A percentile compares a stretch with the other conserved stretches of the same genome.
Conservation (phyloP, 352 stramenopile genomes). For the Phytophthora pluvialis region DNA sequence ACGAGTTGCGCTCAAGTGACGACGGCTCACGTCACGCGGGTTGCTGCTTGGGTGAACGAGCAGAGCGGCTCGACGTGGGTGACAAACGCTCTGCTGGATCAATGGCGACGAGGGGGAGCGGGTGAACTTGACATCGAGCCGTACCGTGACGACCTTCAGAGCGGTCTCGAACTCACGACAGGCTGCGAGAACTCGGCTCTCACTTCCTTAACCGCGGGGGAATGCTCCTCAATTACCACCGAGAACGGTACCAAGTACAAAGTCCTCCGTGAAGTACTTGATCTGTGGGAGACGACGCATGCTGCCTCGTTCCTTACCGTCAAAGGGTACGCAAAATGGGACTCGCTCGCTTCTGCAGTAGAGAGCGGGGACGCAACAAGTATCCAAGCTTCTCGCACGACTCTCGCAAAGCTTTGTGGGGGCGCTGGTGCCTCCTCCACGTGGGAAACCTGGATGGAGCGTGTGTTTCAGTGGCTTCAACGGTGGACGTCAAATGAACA, state of each 20-base stretch:
- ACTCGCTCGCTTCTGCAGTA: constrained; percentile 33
- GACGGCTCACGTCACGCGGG: constrained; percentile 32
- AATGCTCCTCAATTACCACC: constrained; percentile 41
- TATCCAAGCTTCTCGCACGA: constrained; percentile 19
- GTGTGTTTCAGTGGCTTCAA: constrained; percentile 57
- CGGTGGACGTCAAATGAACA: constrained; percentile 63
- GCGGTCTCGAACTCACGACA: constrained; percentile 54
- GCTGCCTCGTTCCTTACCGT: constrained; percentile 51
- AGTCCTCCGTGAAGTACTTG: constrained; percentile 48
- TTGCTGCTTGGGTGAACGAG: constrained; percentile 50
- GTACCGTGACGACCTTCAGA: constrained; percentile 54
- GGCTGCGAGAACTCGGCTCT: constrained; percentile 37
- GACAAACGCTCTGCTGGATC: constrained; percentile 53
- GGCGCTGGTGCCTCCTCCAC: constrained; percentile 23
- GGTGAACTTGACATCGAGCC: constrained; percentile 64
- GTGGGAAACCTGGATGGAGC: constrained; percentile 70
- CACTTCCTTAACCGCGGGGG: constrained; percentile 9
- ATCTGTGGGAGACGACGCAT: constrained; percentile 50
- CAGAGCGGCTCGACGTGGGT: constrained; percentile 41
- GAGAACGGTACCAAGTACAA: constrained; percentile 47
- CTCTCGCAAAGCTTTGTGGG: constrained; percentile 36
- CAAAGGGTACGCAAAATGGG: constrained; percentile 52
- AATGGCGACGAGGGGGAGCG: constrained; percentile 64
- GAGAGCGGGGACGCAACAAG: constrained; percentile 14
- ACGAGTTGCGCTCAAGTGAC: constrained; percentile 43